Evolutionary conservation across 2,329 filamentous ascomycete species (phyloP).

Genomic region (Botryosphaeria dothidea): DNA sequence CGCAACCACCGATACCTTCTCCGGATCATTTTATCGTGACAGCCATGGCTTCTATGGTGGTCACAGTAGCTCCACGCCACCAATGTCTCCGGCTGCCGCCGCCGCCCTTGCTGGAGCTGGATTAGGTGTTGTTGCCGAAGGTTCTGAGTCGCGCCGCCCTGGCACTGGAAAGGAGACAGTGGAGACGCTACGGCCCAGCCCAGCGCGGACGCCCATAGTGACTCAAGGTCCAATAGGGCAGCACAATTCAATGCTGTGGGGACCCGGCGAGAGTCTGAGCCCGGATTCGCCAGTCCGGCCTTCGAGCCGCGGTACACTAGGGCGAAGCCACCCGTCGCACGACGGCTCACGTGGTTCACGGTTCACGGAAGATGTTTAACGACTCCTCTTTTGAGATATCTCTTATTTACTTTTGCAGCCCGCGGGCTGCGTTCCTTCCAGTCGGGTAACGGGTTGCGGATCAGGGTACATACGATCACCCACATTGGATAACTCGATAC

Average conservation of each 20-base stretch:
- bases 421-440: not conserved
- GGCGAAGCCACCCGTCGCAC: constrained; percentile 46
- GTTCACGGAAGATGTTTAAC: constrained; percentile 50
- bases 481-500: constrained; percentile 14
- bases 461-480: constrained; percentile 4
- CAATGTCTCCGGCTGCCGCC: constrained; percentile 19
- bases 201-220: constrained; percentile 62
- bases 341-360: constrained; percentile 48
- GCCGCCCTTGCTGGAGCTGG: not conserved
- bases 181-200: constrained; percentile 51
- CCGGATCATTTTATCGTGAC: constrained; percentile 47
- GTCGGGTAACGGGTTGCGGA: not conserved
- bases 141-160: constrained; percentile 22
- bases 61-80: constrained; percentile 26
- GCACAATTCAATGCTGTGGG: constrained; percentile 21
- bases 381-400: constrained; percentile 16
- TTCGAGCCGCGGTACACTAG: constrained; percentile 36
- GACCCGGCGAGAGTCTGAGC: constrained; percentile 27
- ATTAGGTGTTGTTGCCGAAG: constrained; percentile 27
- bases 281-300: constrained; percentile 39
- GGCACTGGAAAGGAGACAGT: constrained; percentile 11
- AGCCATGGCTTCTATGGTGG: constrained; percentile 45
- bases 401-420: constrained; percentile 12
- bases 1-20: constrained; percentile 33
- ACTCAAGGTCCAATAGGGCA: constrained; percentile 40